phyloP scores from a whole-genome alignment of 2,329 filamentous ascomycete genomes.

The Fusarium heterosporum region DNA sequence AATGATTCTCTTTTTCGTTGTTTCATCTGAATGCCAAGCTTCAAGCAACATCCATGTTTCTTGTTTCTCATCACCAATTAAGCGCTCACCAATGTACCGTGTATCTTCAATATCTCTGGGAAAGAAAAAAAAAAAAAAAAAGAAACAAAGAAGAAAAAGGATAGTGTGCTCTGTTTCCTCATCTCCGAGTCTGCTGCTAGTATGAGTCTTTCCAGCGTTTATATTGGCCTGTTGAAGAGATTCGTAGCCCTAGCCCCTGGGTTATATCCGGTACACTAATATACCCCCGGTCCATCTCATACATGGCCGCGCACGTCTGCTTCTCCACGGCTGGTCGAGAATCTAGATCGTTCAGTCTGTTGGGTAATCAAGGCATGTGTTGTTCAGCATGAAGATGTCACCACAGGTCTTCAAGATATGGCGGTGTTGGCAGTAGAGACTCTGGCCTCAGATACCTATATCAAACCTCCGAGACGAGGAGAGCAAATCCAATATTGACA shows the following conservation, averaged over 20 bases:
- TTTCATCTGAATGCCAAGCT: conserved; percentile 36
- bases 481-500: conserved; percentile 11
- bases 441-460: not conserved
- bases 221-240: conserved; percentile 4
- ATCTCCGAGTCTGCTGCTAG: not conserved
- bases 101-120: not conserved
- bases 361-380: not conserved
- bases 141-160: not conserved
- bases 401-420: not conserved
- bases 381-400: not conserved
- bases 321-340: not conserved
- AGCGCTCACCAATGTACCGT: conserved; percentile 5
- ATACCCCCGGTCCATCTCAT: conserved; percentile 20
- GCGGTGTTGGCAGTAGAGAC: not conserved
- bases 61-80: conserved; percentile 12
- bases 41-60: conserved; percentile 19
- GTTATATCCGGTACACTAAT: conserved; percentile 29
- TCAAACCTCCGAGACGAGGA: not conserved
- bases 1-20: conserved; percentile 30
- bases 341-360: not conserved
- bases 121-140: not conserved
- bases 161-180: not conserved
- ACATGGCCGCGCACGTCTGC: conserved; percentile 1
- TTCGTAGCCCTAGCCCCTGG: conserved; percentile 33
- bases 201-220: conserved; percentile 1